A percentile compares a stretch with the other conserved stretches of the same genome.
phyloP scores from a whole-genome alignment of 148 eudicot species.

The Persicaria maculosa region DNA sequence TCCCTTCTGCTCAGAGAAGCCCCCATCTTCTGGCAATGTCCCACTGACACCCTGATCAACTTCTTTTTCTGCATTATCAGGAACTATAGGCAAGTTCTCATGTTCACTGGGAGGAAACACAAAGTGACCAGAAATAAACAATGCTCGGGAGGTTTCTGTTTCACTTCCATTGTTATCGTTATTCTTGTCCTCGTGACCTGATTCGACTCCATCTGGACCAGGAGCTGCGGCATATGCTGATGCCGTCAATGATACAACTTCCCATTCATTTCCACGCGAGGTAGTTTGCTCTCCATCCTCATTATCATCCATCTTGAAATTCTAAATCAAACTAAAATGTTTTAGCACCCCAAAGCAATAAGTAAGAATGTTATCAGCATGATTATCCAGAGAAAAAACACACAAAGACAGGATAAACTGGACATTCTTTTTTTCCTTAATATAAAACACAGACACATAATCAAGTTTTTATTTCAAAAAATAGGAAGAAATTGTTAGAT shows the following conservation, averaged over 20 bases:
- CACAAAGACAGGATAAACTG: background rate
- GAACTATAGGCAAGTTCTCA: constrained; percentile 68
- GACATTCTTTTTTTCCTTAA: background rate
- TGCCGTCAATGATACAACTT: constrained; percentile 88
- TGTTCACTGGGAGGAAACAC: constrained; percentile 80
- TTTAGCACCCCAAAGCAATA: background rate
- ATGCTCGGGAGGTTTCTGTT: constrained; percentile 50
- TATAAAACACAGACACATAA: background rate
- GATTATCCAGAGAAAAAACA: background rate
- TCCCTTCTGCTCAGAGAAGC: constrained; percentile 25
- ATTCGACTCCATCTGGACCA: constrained; percentile 42
- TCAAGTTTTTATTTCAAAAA: background rate
- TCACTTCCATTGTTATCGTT: constrained; percentile 26
- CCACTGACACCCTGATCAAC: constrained; percentile 27
- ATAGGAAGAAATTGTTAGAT: background rate
- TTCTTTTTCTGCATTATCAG: constrained; percentile 29
- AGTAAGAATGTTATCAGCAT: background rate
- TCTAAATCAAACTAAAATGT: constrained; percentile 4
- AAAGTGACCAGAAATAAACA: constrained; percentile 89
- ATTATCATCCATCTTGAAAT: constrained; percentile 26
- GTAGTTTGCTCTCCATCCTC: constrained; percentile 24
- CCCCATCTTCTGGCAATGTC: constrained; percentile 24
- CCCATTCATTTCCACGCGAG: constrained; percentile 63
- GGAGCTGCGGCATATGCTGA: constrained; percentile 90
- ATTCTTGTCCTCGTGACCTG: constrained; percentile 33